Conservation (phyloP, 2,329 filamentous ascomycete genomes). For the Aspergillus costaricaensis region DNA sequence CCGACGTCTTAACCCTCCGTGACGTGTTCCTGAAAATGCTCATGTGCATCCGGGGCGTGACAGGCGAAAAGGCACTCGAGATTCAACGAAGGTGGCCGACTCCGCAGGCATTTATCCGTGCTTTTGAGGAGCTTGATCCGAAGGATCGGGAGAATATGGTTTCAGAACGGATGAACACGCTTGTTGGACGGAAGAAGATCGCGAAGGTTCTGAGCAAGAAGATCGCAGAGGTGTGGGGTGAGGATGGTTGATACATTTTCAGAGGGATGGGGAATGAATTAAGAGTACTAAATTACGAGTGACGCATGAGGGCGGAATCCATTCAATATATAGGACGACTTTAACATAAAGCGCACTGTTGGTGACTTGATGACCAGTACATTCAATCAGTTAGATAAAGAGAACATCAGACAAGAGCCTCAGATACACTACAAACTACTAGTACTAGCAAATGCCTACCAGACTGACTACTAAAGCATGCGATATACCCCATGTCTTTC, state of each 20-base stretch:
- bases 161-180: constrained; percentile 54
- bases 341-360: too few species aligned
- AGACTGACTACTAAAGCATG: too few species aligned
- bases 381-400: too few species aligned
- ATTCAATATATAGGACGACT: too few species aligned
- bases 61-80: constrained; percentile 75
- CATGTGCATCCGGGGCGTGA: constrained; percentile 75
- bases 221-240: constrained; percentile 72
- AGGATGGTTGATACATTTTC: constrained; percentile 15
- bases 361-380: too few species aligned
- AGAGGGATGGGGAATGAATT: not conserved
- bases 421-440: too few species aligned
- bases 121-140: constrained; percentile 58
- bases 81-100: constrained; percentile 79
- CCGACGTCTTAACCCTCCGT: constrained; percentile 69
- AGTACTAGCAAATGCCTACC: too few species aligned
- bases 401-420: too few species aligned
- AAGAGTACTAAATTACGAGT: too few species aligned
- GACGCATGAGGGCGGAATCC: too few species aligned
- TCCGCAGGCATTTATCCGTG: constrained; percentile 69
- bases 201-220: constrained; percentile 65
- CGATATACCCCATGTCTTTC: too few species aligned
- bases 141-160: constrained; percentile 65
- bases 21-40: constrained; percentile 83
- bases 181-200: constrained; percentile 70